Evolutionary conservation across 139 green algal genomes (phyloP).

Genomic region (Coelastrella sp.): DNA sequence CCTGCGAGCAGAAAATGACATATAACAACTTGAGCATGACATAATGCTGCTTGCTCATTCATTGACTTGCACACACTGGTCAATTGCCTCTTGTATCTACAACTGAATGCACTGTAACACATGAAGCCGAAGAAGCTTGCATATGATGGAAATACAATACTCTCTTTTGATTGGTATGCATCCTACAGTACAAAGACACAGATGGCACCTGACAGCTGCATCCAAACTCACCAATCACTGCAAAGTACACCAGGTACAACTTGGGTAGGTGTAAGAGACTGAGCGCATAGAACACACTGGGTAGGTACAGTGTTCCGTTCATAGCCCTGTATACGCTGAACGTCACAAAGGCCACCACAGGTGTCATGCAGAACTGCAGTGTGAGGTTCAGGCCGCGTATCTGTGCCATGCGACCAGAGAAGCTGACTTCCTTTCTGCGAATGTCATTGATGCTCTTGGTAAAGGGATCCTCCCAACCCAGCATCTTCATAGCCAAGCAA

Average conservation of each 20-base stretch:
- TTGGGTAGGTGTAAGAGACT: conserved; percentile 64
- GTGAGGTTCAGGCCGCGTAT: conserved; percentile 79
- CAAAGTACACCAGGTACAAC: conserved; percentile 78
- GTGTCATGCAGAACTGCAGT: conserved; percentile 77
- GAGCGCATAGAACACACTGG: conserved; percentile 80
- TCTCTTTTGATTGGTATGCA: no score
- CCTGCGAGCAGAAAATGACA: no score
- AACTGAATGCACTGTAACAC: no score
- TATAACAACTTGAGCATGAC: no score
- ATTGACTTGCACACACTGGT: no score
- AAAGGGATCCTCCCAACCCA: conserved; percentile 77
- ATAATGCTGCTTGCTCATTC: no score
- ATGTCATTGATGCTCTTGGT: conserved; percentile 54
- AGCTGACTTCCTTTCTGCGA: conserved; percentile 57
- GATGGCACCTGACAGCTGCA: neutral
- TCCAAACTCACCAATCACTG: conserved; percentile 58
- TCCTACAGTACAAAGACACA: no score
- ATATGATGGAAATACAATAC: no score
- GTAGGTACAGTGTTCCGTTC: conserved; percentile 62
- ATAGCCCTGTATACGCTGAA: conserved; percentile 71
- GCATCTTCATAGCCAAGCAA: conserved; percentile 86
- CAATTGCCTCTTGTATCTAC: no score
- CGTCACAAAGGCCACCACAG: conserved; percentile 76
- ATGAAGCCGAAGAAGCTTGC: no score
- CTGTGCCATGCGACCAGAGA: conserved; percentile 65